These are phyloP conservation scores for Sarocladium brachiariae DNA, from an alignment of 2,329 filamentous ascomycete genomes.

Conservation along the genomic window DNA sequence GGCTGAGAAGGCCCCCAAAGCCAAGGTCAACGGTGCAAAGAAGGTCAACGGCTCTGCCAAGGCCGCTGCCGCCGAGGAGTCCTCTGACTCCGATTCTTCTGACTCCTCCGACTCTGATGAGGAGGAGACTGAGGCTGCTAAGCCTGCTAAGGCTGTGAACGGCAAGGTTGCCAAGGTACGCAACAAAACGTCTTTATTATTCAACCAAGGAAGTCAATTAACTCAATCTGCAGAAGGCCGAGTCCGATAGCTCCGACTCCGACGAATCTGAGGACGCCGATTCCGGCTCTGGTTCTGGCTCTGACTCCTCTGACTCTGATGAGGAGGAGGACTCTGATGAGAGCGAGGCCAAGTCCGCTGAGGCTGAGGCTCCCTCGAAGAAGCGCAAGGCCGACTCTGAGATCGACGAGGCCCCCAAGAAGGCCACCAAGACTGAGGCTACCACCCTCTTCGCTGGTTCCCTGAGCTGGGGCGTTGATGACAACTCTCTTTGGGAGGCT, in stretches of 20 bases:
- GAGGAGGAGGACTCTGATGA: conserved; percentile 28
- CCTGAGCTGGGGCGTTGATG: conserved; percentile 85
- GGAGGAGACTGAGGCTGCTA: conserved; percentile 23
- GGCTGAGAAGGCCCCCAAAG: conserved; percentile 3
- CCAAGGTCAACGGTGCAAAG: conserved; percentile 14
- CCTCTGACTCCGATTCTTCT: conserved; percentile 25
- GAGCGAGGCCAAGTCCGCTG: conserved; percentile 24
- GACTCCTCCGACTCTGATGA: conserved; percentile 27
- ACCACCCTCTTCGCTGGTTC: conserved; percentile 81
- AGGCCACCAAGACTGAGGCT: conserved; percentile 54
- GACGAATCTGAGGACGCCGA: conserved; percentile 24
- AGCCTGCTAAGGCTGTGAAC: conserved; percentile 26
- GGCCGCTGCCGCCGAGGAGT: conserved; percentile 13
- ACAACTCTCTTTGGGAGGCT: conserved; percentile 71
- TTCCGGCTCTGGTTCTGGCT: conserved; percentile 15
- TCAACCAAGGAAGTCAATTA: conserved; percentile 8
- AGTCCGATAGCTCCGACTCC: conserved; percentile 29
- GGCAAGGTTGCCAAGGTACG: conserved; percentile 23
- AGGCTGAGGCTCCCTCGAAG: conserved; percentile 34
- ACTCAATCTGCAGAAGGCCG: conserved; percentile 21
- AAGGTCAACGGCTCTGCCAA: conserved; percentile 15
- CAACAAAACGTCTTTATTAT: not conserved
- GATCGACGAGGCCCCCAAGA: conserved; percentile 52
- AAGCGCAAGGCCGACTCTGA: conserved; percentile 43
- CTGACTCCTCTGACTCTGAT: conserved; percentile 20